Base-by-base conservation (phyloP, 75 land plant genomes). In the Picea sitchensis region DNA sequence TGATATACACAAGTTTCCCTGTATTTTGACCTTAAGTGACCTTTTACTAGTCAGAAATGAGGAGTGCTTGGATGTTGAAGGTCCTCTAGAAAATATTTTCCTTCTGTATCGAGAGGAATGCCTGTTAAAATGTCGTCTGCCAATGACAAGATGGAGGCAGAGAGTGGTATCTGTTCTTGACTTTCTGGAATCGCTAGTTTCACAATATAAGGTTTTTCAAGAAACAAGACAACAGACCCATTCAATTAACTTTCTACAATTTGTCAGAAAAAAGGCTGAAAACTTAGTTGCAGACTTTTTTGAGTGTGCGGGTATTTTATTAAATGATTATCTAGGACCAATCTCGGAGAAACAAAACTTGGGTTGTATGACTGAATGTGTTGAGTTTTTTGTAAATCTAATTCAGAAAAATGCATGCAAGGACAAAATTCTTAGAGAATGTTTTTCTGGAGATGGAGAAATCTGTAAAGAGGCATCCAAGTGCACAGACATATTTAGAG, bases 1-100 rank as follows among this genome's bases (percentile, higher is more conserved):
- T 14, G 3, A 61, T 20, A 61, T 14, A 20, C 13, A 44, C 14
- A 23, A 4, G 0, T 62, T 7, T 64, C 78, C 36, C 47, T 31
- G 69, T 14, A 20, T 51, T 58, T 3, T 80, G 11, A 68, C 26
- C 79, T 14, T 81, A 82, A 20, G 54, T 85, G 90, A 94, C 73
- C 67, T 94, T 13, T 76, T 92, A 18, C 32, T 94, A 14, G 80
- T 88, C 56, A 95, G 97, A 14, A 92, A 87, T 78, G 75, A 82
- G 69, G 86, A 87, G 9, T 57, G 85, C 4, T 78, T 91, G 76
- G 79, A 67, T 54, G 85, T 75, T 15, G 81, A 85, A 34, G 79
- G 77, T 69, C 77, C 71, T 41, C 65, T 84, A 75, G 31, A 30
- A 47, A 78, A 80, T 14, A 81, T 93, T 31, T 91, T 80, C 82